A percentile compares a stretch with the other conserved stretches of the same genome.
These are phyloP conservation scores for Gaultheria prostrata DNA, from an alignment of 148 eudicot species.

Conservation along the genomic window DNA sequence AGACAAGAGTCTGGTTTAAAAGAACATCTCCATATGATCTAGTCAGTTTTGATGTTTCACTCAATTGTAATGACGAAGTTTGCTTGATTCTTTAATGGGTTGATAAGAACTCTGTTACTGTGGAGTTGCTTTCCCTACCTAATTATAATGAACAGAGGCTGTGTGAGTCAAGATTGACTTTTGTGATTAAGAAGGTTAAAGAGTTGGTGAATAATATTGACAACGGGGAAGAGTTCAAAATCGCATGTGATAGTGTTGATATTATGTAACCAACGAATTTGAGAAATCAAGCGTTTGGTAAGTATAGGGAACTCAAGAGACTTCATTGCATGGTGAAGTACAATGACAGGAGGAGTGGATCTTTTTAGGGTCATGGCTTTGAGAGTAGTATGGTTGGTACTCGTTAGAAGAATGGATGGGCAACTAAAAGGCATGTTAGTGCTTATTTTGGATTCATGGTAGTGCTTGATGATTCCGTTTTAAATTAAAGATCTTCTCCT, in stretches of 20 bases:
- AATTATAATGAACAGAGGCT: background rate
- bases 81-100: background rate
- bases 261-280: background rate
- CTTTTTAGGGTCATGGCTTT: background rate
- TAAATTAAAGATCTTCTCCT: too few relatives aligned
- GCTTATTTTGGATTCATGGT: background rate
- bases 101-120: background rate
- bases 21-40: background rate
- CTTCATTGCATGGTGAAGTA: background rate
- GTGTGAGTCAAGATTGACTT: background rate
- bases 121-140: background rate
- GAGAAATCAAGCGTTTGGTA: background rate
- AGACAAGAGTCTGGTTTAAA: background rate
- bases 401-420: background rate
- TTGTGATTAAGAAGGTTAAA: background rate
- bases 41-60: background rate
- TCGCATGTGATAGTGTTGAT: background rate
- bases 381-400: background rate
- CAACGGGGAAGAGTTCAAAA: background rate
- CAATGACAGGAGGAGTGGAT: background rate
- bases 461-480: background rate
- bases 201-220: background rate
- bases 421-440: background rate
- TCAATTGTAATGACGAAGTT: background rate
- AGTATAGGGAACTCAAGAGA: background rate